Evolutionary conservation across 129 eudicot species (phyloP).

Genomic region (Saposhnikovia divaricata): DNA sequence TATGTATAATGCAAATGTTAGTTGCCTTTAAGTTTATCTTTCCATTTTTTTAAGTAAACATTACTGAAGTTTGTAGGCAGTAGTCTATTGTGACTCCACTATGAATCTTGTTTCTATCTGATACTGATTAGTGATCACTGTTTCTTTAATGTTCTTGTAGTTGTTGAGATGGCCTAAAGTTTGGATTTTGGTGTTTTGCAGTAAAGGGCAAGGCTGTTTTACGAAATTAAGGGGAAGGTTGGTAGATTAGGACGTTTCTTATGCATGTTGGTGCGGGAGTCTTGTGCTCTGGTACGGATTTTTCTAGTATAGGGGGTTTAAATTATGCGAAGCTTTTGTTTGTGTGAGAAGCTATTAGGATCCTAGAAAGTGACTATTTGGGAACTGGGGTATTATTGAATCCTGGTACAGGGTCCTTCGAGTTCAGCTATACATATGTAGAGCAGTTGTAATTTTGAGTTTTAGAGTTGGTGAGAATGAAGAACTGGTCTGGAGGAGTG

Average conservation of each 20-base stretch:
- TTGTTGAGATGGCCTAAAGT: neutral
- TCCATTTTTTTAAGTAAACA: neutral
- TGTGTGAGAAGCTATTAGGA: conserved; percentile 5
- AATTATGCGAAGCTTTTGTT: neutral
- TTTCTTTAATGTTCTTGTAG: neutral
- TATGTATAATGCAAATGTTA: neutral
- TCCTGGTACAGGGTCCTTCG: no score
- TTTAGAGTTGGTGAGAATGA: conserved; percentile 37
- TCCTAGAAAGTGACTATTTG: neutral
- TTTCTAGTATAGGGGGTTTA: neutral
- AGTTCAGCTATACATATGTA: neutral
- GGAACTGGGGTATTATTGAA: neutral
- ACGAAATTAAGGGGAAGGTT: neutral
- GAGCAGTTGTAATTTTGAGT: neutral
- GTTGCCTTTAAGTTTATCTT: neutral
- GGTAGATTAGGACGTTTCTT: neutral
- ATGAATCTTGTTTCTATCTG: neutral
- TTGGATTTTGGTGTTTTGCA: neutral
- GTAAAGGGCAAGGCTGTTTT: neutral
- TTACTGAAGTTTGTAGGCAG: neutral
- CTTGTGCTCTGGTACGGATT: neutral
- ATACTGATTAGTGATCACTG: neutral
- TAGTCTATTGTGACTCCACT: neutral
- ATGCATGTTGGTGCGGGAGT: neutral
- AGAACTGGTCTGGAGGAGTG: conserved; percentile 90